Conservation (phyloP, 2,329 filamentous ascomycete species). For the Penicillium sclerotigenum region DNA sequence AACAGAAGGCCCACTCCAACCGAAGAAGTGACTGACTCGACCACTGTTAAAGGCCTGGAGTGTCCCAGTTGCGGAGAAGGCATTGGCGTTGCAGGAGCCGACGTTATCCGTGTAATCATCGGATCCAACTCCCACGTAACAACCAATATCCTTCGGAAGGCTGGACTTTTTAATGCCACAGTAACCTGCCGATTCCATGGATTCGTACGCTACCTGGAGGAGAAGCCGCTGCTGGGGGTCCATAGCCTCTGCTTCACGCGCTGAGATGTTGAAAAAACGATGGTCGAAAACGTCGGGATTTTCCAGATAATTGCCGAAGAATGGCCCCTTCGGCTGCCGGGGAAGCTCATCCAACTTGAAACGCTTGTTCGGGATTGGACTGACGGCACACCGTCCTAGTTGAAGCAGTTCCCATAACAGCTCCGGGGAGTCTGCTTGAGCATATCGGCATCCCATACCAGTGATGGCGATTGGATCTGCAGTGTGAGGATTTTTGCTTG, state of each 20-base stretch:
- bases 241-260: conserved; percentile 24
- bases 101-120: conserved; percentile 22
- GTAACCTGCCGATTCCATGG: conserved; percentile 33
- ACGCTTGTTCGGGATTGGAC: background rate
- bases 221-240: conserved; percentile 32
- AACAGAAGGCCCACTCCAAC: no score
- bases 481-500: no score
- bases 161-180: conserved; percentile 4
- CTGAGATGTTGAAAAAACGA: conserved; percentile 25
- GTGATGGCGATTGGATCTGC: background rate
- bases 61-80: no score
- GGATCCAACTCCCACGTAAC: conserved; percentile 27
- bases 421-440: background rate
- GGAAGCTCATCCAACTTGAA: background rate
- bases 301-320: background rate
- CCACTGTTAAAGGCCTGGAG: no score
- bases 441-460: background rate
- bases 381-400: background rate
- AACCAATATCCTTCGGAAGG: conserved; percentile 18
- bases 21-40: no score
- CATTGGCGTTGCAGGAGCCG: no score
- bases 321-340: background rate
- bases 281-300: conserved; percentile 24
- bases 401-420: background rate
- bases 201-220: conserved; percentile 31